Conservation (phyloP, 257 asterid species). For the Gardenia jasminoides region DNA sequence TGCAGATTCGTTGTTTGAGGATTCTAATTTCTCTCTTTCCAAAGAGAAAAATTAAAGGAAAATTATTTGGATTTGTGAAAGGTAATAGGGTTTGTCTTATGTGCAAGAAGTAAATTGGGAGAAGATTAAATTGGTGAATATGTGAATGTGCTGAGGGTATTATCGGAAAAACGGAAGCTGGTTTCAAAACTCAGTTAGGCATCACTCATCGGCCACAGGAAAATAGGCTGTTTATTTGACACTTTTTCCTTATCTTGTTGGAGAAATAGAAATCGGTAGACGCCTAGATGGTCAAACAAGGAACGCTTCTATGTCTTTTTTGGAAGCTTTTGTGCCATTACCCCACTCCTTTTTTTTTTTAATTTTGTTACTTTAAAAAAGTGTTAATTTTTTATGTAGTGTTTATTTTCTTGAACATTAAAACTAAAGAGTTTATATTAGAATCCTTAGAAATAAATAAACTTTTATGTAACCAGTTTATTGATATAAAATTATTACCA, state of each 20-base stretch:
- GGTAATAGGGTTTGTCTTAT: constrained; percentile 25
- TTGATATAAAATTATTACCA: no score
- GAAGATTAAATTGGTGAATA: constrained; percentile 10
- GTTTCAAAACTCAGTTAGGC: neutral
- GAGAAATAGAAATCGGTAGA: neutral
- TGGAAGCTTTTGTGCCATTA: no score
- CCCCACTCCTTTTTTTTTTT: no score
- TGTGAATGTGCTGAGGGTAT: constrained; percentile 17
- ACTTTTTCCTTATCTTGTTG: neutral
- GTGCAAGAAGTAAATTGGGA: constrained; percentile 10
- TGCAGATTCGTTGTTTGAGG: constrained; percentile 16
- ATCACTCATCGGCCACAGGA: neutral
- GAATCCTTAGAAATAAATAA: no score
- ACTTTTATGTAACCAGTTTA: no score
- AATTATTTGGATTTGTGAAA: constrained; percentile 5
- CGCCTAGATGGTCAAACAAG: neutral
- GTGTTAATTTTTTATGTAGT: no score
- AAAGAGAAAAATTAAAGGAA: neutral
- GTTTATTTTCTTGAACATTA: no score
- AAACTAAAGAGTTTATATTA: no score
- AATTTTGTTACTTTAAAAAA: no score
- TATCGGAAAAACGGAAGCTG: constrained; percentile 12
- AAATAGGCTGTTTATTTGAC: neutral
- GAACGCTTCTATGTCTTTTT: no score
- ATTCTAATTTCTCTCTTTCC: constrained; percentile 7